Evolutionary conservation across 305 asterid species (phyloP).

Genomic region (Solanum hybrid): DNA sequence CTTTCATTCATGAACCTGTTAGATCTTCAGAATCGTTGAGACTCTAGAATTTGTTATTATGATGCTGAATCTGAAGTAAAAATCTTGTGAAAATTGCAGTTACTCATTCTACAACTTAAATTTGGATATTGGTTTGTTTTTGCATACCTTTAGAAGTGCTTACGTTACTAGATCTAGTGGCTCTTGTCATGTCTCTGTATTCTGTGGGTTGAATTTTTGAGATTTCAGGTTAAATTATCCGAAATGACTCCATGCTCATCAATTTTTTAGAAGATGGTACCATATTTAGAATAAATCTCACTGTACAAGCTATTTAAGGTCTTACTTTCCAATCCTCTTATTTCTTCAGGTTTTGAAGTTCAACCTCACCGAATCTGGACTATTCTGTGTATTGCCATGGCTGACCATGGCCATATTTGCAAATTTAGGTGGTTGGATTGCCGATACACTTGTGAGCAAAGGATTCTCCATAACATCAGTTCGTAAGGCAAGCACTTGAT

Average conservation of each 20-base stretch:
- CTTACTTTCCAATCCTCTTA: background rate
- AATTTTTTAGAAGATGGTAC: background rate
- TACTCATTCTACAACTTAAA: background rate
- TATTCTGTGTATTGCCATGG: slow-evolving; percentile 49
- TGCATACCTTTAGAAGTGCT: background rate
- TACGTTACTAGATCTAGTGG: background rate
- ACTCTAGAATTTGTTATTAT: background rate
- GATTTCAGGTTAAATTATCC: background rate
- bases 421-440: slow-evolving; percentile 55
- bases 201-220: background rate
- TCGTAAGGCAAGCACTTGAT: slow-evolving; percentile 52
- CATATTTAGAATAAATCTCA: background rate
- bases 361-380: slow-evolving; percentile 54
- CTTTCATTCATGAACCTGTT: background rate
- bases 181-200: background rate
- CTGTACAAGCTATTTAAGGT: background rate
- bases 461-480: slow-evolving; percentile 54
- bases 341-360: slow-evolving; percentile 43
- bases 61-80: background rate
- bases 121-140: background rate
- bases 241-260: background rate
- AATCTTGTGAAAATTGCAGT: background rate
- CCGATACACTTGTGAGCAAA: slow-evolving; percentile 46
- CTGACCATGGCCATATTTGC: slow-evolving; percentile 51
- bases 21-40: background rate